phyloP scores from a whole-genome alignment of 2,329 filamentous ascomycete species.

The Penicillium frequentans region DNA sequence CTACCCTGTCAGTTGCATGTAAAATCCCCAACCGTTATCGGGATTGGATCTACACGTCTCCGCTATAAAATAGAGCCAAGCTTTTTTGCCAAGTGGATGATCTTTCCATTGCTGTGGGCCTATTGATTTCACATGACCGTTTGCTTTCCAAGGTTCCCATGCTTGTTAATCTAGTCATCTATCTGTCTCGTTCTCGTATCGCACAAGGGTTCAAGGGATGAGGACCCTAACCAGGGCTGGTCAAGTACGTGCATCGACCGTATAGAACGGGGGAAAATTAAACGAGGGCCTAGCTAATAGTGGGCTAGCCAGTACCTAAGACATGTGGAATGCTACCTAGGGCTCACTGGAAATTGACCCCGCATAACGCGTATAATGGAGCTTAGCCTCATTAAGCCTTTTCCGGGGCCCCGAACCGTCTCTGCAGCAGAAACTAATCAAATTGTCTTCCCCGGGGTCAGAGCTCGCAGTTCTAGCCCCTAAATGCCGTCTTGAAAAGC shows the following conservation, averaged over 20 bases:
- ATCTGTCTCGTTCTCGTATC: no score
- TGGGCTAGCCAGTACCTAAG: neutral
- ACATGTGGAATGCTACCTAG: neutral
- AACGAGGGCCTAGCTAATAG: neutral
- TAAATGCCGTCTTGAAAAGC: neutral
- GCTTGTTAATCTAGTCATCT: no score
- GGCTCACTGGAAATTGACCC: neutral
- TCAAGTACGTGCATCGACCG: neutral
- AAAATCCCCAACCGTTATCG: no score
- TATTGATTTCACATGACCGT: neutral
- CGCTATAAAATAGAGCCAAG: neutral
- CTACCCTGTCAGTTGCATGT: no score
- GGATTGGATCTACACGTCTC: neutral
- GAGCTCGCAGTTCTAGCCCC: neutral
- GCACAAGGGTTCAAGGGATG: neutral
- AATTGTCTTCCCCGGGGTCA: no score
- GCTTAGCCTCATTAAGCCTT: slow-evolving; percentile 1
- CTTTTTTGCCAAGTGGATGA: neutral
- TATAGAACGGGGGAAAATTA: neutral
- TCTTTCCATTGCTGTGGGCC: neutral
- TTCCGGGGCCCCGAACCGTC: neutral
- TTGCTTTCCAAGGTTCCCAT: no score
- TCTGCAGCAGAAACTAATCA: neutral
- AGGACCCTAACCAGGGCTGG: neutral
- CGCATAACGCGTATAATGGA: neutral